Percentiles rank a stretch among this genome's conserved stretches.
Evolutionary conservation across 2,329 filamentous ascomycete species (phyloP).

Genomic region (Alternaria postmessia): DNA sequence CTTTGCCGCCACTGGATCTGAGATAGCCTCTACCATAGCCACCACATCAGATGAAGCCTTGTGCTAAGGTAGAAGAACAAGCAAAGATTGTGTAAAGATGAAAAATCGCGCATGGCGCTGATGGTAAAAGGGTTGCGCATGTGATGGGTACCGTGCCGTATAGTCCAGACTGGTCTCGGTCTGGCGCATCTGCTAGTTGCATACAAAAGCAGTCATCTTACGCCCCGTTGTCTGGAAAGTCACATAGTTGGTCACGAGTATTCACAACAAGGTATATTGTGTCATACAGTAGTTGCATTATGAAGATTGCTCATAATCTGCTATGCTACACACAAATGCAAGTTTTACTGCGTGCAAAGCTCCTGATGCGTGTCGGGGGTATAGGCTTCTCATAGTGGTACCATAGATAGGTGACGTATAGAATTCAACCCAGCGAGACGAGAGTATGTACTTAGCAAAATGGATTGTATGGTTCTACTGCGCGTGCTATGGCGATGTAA

Average conservation of each 20-base stretch:
- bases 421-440: no score
- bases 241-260: not conserved
- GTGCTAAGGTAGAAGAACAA: not conserved
- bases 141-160: not conserved
- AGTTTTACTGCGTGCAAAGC: no score
- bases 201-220: not conserved
- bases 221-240: rapidly evolving
- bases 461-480: no score
- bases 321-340: not conserved
- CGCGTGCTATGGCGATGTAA: no score
- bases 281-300: not conserved
- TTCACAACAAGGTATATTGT: no score
- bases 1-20: not conserved
- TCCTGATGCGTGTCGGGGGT: no score
- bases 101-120: no score
- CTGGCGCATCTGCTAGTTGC: not conserved
- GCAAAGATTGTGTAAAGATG: not conserved
- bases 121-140: not conserved
- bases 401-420: no score
- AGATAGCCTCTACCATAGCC: not conserved
- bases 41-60: not conserved
- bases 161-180: not conserved
- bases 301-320: not conserved
- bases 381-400: no score
- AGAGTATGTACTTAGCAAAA: no score